These are phyloP conservation scores for Polygonum aviculare DNA, from an alignment of 148 eudicot species.

Conservation along the genomic window DNA sequence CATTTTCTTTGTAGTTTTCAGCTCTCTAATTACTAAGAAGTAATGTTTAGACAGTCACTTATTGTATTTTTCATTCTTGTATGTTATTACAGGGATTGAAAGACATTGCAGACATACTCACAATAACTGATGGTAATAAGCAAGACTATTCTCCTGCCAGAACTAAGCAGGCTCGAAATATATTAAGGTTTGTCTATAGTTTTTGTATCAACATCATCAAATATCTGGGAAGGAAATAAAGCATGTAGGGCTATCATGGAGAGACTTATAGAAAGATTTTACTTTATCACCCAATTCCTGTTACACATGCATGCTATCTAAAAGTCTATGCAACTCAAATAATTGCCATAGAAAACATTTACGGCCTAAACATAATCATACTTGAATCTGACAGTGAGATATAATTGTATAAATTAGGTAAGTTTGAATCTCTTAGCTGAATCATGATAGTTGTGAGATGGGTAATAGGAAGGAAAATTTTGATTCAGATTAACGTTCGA, in stretches of 20 bases:
- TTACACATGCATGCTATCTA: no score
- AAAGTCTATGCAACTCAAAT: no score
- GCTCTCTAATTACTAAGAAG: not conserved
- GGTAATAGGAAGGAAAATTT: no score
- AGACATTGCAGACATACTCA: conserved; percentile 25
- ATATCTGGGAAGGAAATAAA: not conserved
- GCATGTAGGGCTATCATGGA: not conserved
- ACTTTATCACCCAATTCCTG: no score
- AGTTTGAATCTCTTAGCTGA: no score
- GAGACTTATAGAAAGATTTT: no score
- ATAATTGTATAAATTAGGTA: no score
- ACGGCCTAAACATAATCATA: no score
- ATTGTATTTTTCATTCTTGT: not conserved
- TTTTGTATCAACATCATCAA: not conserved
- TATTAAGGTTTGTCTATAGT: not conserved
- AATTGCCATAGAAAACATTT: no score
- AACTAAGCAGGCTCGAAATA: conserved; percentile 2
- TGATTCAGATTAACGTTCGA: not conserved
- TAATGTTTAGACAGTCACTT: not conserved
- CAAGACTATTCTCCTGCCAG: conserved; percentile 8
- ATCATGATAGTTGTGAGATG: no score
- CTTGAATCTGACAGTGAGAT: no score
- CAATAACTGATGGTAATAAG: conserved; percentile 20
- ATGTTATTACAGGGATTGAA: conserved; percentile 33
- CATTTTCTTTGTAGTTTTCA: not conserved